Evolutionary conservation across 129 eudicot genomes (phyloP).

Genomic region (Scalesia atractyloides): DNA sequence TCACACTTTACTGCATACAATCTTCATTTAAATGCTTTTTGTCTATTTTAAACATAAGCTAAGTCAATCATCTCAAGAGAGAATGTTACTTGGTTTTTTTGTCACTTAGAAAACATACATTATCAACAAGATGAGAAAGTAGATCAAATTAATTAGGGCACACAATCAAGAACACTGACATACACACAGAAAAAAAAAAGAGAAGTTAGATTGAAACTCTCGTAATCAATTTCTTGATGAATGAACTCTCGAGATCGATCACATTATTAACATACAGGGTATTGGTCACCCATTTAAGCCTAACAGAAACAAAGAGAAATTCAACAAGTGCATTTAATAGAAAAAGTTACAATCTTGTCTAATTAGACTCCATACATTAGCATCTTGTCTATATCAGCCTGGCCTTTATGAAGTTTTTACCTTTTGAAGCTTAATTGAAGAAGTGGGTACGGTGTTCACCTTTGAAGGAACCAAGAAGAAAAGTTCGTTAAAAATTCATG

Average conservation of each 20-base stretch:
- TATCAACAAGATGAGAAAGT: background rate
- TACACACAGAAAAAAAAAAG: background rate
- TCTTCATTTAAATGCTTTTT: background rate
- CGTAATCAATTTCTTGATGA: background rate
- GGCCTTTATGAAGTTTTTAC: background rate
- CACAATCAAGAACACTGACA: background rate
- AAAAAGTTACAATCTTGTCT: too few species aligned
- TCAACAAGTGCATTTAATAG: too few species aligned
- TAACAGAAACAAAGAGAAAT: too few species aligned
- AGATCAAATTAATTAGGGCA: too few species aligned
- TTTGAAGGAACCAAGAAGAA: constrained; percentile 63
- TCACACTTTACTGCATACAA: background rate
- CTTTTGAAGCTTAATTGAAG: constrained; percentile 56
- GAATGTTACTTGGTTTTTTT: background rate
- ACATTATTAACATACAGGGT: too few species aligned
- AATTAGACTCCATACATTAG: too few species aligned
- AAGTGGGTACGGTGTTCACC: constrained; percentile 65
- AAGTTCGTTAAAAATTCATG: constrained; percentile 40
- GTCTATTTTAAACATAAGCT: background rate
- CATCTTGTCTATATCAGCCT: too few species aligned
- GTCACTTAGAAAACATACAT: background rate
- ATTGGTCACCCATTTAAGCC: too few species aligned
- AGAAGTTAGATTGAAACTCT: background rate
- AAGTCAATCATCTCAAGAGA: background rate
- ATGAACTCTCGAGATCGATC: background rate